phyloP scores from a whole-genome alignment of 164 flowering plant species.

The Houttuynia cordata region DNA sequence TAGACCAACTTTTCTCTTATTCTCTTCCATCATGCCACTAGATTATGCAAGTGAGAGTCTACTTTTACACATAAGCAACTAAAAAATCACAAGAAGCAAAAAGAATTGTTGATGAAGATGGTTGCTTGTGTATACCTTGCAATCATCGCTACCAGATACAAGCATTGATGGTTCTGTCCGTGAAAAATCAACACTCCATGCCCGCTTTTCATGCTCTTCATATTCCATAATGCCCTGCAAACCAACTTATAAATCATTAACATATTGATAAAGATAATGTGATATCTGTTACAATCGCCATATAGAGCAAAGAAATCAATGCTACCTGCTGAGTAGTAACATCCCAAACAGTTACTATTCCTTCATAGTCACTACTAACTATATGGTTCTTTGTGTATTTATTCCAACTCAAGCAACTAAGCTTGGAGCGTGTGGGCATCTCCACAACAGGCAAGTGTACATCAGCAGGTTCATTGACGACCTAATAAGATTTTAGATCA shows the following conservation, averaged over 20 bases:
- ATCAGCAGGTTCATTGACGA: conserved; percentile 78
- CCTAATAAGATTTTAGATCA: conserved; percentile 29
- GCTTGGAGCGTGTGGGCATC: conserved; percentile 88
- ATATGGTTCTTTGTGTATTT: conserved; percentile 66
- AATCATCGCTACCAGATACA: conserved; percentile 97
- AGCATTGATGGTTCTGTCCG: conserved; percentile 85
- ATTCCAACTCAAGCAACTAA: conserved; percentile 98
- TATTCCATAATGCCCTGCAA: conserved; percentile 90
- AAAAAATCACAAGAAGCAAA: no score
- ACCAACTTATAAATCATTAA: background rate
- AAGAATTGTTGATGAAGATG: background rate
- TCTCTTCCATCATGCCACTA: no score
- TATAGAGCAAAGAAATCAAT: background rate
- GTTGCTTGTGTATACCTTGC: conserved; percentile 44
- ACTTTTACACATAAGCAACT: no score
- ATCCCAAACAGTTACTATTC: conserved; percentile 98
- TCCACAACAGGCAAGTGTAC: conserved; percentile 83
- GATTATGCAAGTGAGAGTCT: no score
- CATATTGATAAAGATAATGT: background rate
- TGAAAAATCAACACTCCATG: conserved; percentile 99
- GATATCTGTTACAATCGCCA: background rate
- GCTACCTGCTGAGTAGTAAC: conserved; percentile 78
- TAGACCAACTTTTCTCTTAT: no score
- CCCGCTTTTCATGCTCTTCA: conserved; percentile 98
- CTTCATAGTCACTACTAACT: conserved; percentile 95